Conservation (phyloP, 164 flowering plant genomes). For the Macadamia tetraphylla region DNA sequence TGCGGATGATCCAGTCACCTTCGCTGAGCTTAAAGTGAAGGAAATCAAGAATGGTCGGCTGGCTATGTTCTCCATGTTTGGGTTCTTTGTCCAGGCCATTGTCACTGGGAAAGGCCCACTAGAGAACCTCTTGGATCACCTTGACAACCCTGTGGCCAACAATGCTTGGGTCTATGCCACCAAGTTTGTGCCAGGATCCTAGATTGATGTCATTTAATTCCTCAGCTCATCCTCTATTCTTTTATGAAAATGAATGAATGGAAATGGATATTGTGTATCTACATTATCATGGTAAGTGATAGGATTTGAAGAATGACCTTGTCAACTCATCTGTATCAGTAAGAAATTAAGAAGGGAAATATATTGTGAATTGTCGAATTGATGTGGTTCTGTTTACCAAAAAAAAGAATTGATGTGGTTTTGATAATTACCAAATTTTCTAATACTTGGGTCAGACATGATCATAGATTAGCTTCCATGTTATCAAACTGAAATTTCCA, state of each 20-base stretch:
- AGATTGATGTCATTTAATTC: neutral
- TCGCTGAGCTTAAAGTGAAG: conserved; percentile 41
- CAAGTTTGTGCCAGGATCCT: conserved; percentile 40
- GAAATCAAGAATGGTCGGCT: conserved; percentile 39
- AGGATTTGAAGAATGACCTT: neutral
- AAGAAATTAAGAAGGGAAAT: neutral
- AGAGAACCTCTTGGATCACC: conserved; percentile 39
- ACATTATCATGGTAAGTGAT: neutral
- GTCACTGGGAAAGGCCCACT: conserved; percentile 38
- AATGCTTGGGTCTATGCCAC: conserved; percentile 45
- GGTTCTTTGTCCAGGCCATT: conserved; percentile 39
- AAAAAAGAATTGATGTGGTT: too few species aligned
- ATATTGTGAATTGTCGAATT: neutral
- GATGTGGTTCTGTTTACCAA: neutral
- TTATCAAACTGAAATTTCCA: too few species aligned
- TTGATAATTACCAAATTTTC: neutral
- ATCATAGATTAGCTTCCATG: too few species aligned
- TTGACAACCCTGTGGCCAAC: conserved; percentile 42
- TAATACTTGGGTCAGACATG: too few species aligned
- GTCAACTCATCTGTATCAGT: neutral
- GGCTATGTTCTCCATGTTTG: conserved; percentile 44
- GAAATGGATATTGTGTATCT: neutral
- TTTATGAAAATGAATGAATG: neutral
- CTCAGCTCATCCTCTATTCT: neutral
- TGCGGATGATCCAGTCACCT: conserved; percentile 34